phyloP scores from a whole-genome alignment of 108 stramenopile species.

The Conticribra guillardii region DNA sequence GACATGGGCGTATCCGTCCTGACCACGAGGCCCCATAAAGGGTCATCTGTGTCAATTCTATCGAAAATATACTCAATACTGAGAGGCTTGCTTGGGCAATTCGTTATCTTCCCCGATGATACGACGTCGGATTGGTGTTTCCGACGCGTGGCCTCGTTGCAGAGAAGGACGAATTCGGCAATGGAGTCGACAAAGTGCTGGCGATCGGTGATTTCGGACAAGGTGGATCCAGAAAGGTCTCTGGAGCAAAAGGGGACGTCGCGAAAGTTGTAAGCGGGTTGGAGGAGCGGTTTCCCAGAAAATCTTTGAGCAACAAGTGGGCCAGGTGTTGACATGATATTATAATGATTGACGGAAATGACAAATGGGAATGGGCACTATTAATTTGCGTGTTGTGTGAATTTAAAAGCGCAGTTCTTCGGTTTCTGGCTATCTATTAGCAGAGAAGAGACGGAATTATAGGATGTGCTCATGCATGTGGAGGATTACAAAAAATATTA shows the following conservation, averaged over 20 bases:
- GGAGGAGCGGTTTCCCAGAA: slow-evolving; percentile 71
- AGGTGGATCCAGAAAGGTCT: slow-evolving; percentile 61
- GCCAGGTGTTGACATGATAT: too few relatives aligned
- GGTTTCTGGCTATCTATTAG: too few relatives aligned
- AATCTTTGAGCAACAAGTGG: too few relatives aligned
- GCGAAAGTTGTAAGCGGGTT: slow-evolving; percentile 71
- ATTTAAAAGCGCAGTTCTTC: too few relatives aligned
- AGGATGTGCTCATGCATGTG: too few relatives aligned
- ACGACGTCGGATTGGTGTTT: slow-evolving; percentile 14
- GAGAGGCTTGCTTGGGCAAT: slow-evolving; percentile 69
- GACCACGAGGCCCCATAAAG: slow-evolving; percentile 78
- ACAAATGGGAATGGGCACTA: too few relatives aligned
- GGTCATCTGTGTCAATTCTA: slow-evolving; percentile 92
- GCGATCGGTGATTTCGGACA: slow-evolving; percentile 67
- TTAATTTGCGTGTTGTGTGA: too few relatives aligned
- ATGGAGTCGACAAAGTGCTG: slow-evolving; percentile 79
- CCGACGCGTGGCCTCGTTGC: slow-evolving; percentile 87
- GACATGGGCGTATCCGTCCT: slow-evolving; percentile 54
- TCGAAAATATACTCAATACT: slow-evolving; percentile 93
- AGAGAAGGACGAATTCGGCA: slow-evolving; percentile 84
- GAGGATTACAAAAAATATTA: too few relatives aligned
- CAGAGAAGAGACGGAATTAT: too few relatives aligned
- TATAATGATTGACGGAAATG: too few relatives aligned
- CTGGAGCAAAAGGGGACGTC: slow-evolving; percentile 57
- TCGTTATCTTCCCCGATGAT: slow-evolving; percentile 12